A percentile compares a stretch with the other conserved stretches of the same genome.
phyloP scores from a whole-genome alignment of 108 stramenopile genomes.

The Schizochytrium sp. region DNA sequence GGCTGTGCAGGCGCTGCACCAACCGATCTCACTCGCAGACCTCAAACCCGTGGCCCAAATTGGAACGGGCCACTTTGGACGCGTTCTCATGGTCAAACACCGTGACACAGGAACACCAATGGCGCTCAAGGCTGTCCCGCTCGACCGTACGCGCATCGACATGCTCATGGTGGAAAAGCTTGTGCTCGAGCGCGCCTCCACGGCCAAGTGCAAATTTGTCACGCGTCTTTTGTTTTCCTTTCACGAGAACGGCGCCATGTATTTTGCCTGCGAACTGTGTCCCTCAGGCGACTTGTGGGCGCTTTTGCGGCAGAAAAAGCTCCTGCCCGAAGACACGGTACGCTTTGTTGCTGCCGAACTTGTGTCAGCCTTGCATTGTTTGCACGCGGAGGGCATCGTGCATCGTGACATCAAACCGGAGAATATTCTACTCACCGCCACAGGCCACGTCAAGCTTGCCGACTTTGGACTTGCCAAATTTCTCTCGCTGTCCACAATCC shows the following conservation, averaged over 20 bases:
- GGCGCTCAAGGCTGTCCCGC: not conserved
- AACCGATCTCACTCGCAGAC: not conserved
- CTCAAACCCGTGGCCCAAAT: not conserved
- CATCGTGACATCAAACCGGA: constrained; percentile 97
- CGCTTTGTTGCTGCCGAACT: constrained; percentile 51
- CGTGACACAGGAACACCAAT: not conserved
- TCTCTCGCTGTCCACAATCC: not conserved
- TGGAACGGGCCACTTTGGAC: not conserved
- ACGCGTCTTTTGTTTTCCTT: not conserved
- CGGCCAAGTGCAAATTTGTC: not conserved
- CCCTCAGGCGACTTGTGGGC: not conserved
- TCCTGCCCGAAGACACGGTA: constrained; percentile 68
- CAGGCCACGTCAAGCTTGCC: not conserved
- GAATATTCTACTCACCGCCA: constrained; percentile 73
- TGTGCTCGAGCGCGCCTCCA: constrained; percentile 1
- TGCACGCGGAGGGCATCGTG: constrained; percentile 67
- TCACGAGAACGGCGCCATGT: not conserved
- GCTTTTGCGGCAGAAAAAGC: not conserved
- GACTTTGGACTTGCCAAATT: constrained; percentile 4
- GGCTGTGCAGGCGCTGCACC: not conserved
- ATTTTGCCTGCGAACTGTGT: not conserved
- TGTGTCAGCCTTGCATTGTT: constrained; percentile 58
- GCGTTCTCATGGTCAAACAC: not conserved
- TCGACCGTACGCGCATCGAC: not conserved
- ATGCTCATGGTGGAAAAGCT: not conserved